Evolutionary conservation across 2,329 filamentous ascomycete species (phyloP), one percentile per base, ranked within the genome.

Genomic region (Colletotrichum sp.): DNA sequence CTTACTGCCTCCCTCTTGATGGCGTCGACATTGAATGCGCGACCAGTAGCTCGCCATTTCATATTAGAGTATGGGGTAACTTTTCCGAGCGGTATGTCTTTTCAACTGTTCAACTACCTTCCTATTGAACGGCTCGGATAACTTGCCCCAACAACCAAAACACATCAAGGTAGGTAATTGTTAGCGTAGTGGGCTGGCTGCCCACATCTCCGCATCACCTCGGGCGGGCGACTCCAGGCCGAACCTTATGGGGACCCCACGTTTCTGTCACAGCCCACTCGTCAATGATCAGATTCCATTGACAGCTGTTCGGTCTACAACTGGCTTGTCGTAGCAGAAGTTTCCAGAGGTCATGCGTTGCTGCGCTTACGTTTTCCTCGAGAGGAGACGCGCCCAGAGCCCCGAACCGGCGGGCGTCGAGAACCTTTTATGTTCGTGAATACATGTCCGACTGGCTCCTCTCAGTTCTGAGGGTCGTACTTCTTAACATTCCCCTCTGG

Each of bases 241-340:
- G 34, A 65, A 55, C 71, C 71, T 68, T 52, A 14, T 32, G 32
- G 43, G 61, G 72, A 74, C 68, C 68, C 72, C 68, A 66, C 55
- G 68, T 72, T 66, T 75, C 60, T 30, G 63, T 24, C 63, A 30
- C n/a, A 66, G 30, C 26, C 39, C 39, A 66, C 36, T 68, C 14
- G 36, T 55, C 55, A 12, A 34, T 34, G 16, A 36, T 39, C 12
- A 65, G 10, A 21, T 36, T 32, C 8, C 7, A 32, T 60, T 36
- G 28, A 52, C 39, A 71, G 36, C 30, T 59, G 43, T 43, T 18
- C 26, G 32, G 18, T 13, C 30, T 65, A 32, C 24, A 32, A 21
- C 21, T 59, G 43, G 43, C 7, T 16, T 32, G 24, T 14, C 18
- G 32, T 9, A 36, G 61, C 30, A 70, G 55, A 43, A 57, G 57